Conservation (phyloP, 305 asterid species). For the Solanum hybrid region DNA sequence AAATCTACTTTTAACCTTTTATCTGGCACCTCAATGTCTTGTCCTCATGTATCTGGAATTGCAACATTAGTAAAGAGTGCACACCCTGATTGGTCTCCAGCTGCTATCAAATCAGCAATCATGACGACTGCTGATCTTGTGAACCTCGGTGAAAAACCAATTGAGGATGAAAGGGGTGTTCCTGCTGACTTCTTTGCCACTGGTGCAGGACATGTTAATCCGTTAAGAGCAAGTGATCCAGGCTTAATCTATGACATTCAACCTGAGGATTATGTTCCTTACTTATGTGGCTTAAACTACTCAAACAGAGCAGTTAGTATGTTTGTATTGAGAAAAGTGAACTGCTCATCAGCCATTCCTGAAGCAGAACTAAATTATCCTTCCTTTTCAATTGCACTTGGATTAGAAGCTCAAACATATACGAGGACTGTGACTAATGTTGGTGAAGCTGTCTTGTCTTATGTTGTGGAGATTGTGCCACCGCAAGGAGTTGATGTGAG, state of each 20-base stretch:
- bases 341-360: constrained; percentile 15
- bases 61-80: constrained; percentile 17
- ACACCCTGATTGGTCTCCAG: constrained; percentile 24
- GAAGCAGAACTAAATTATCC: constrained; percentile 44
- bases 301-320: neutral
- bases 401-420: constrained; percentile 16
- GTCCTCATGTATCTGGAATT: constrained; percentile 22
- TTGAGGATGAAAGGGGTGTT: constrained; percentile 14
- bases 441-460: constrained; percentile 21
- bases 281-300: constrained; percentile 22
- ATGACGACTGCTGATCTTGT: constrained; percentile 17
- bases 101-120: constrained; percentile 21
- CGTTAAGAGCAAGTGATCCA: constrained; percentile 24
- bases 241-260: constrained; percentile 22
- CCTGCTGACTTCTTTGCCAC: constrained; percentile 16
- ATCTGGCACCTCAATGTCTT: constrained; percentile 24
- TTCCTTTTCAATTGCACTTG: constrained; percentile 24
- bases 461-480: constrained; percentile 16
- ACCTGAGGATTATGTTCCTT: constrained; percentile 16
- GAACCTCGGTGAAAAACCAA: constrained; percentile 9
- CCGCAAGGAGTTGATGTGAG: constrained; percentile 29
- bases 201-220: constrained; percentile 32
- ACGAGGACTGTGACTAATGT: constrained; percentile 47
- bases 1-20: neutral
- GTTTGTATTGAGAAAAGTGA: constrained; percentile 5